Base-by-base conservation (phyloP, 2,329 filamentous ascomycete genomes). In the Hymenoscyphus fructigenus region DNA sequence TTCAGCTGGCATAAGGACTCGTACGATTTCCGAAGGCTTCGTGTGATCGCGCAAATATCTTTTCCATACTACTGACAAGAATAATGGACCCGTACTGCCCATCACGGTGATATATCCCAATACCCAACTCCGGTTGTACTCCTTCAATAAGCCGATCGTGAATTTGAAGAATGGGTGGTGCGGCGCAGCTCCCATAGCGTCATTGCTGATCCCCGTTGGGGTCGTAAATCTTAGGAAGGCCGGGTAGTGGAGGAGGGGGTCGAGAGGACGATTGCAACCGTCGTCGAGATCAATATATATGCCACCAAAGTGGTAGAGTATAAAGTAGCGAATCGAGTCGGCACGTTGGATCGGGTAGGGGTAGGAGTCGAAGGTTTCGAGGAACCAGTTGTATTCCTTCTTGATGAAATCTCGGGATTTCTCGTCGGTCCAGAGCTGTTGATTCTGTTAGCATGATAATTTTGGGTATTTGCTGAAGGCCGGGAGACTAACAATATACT, bases 121-220 rank as follows among this genome's bases (percentile, higher is more conserved):
- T 20, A 66, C 67, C 90, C 90, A 93, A 68, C 85, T 85, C 65
- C 85, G 83, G 73, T 91, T 84, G 76, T 91, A 91, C 62, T 82
- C 81, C 64, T 86, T 83, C n/a, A 93, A 79, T 14, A 84, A 82
- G 67, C 90, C 83, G 71, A 92, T 90, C 47, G 90, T 87, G 59
- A 83, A 82, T 60, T 88, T 80, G 80, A 92, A 92, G 79, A 91
- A 91, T 0, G 90, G 90, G 71, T 93, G 91, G 66, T 87, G 83
- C 0, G 88, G 86, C 0, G 91, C 83, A 17, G 89, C 79, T 59
- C 89, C 89, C 90, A 93, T 92, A 50, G 88, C 88, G 73, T 93
- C 91, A 79, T 93, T 93, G 69, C 88, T 91, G 70, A 93, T 91
- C 67, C 91, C 91, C 0, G 91, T 93, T 1, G 91, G 91, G 2